Evolutionary conservation across 2,329 filamentous ascomycete genomes (phyloP).

Genomic region (Colletotrichum somersetense): DNA sequence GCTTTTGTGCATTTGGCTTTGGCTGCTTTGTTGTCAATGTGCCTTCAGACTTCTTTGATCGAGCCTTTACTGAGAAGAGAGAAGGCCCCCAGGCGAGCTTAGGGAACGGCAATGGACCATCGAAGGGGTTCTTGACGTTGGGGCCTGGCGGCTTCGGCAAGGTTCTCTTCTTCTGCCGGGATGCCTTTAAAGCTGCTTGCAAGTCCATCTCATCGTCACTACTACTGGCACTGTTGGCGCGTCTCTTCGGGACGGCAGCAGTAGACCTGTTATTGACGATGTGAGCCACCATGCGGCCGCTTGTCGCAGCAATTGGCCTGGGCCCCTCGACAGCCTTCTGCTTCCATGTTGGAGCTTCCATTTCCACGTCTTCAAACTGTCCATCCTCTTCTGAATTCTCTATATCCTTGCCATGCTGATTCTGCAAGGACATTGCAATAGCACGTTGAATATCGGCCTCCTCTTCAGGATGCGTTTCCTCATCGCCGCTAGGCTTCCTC

Average conservation of each 20-base stretch:
- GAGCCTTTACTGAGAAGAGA: slow-evolving; percentile 62
- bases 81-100: slow-evolving; percentile 79
- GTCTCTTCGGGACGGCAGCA: slow-evolving; percentile 65
- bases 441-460: slow-evolving; percentile 79
- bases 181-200: slow-evolving; percentile 79
- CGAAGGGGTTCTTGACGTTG: slow-evolving; percentile 74
- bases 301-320: slow-evolving; percentile 64
- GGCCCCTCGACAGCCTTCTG: slow-evolving; percentile 65
- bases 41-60: slow-evolving; percentile 20
- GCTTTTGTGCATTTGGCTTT: slow-evolving; percentile 5
- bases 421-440: slow-evolving; percentile 86
- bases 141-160: slow-evolving; percentile 55
- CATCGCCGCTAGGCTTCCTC: slow-evolving; percentile 48
- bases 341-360: slow-evolving; percentile 63
- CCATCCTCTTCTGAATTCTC: slow-evolving; percentile 56
- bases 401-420: slow-evolving; percentile 62
- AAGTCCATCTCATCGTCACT: slow-evolving; percentile 87
- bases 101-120: slow-evolving; percentile 90
- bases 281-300: slow-evolving; percentile 75
- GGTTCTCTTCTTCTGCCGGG: slow-evolving; percentile 70
- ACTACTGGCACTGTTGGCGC: slow-evolving; percentile 61
- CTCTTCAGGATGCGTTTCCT: slow-evolving; percentile 55
- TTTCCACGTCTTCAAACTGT: slow-evolving; percentile 64
- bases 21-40: slow-evolving; percentile 32
- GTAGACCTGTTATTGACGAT: slow-evolving; percentile 81